Conservation (phyloP, 2,329 filamentous ascomycete species). For the Fusarium sp. region DNA sequence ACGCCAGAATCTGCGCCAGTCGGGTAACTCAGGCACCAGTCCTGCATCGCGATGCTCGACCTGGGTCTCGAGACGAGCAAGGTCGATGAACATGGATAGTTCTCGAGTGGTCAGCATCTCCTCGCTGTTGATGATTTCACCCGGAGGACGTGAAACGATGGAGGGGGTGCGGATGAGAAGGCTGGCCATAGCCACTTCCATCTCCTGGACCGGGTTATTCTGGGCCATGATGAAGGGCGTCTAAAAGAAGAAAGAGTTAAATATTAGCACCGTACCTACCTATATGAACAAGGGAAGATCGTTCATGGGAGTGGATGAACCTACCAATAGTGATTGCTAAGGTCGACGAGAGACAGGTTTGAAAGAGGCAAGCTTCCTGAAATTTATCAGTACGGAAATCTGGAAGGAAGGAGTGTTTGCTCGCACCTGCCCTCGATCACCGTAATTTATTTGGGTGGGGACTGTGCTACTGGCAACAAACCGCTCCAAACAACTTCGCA, state of each 20-base stretch:
- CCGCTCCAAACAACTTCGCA: not conserved
- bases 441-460: not conserved
- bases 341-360: not conserved
- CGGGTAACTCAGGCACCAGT: not conserved
- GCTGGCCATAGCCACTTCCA: not conserved
- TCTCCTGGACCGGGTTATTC: not conserved
- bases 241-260: not conserved
- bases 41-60: not conserved
- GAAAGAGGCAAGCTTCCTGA: not conserved
- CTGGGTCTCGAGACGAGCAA: not conserved
- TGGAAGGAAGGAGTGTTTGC: not conserved
- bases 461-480: not conserved
- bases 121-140: not conserved
- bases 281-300: not conserved
- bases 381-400: not conserved
- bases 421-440: not conserved
- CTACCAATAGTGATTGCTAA: not conserved
- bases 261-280: not conserved
- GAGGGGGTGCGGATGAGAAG: not conserved
- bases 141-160: not conserved
- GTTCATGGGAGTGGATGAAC: not conserved
- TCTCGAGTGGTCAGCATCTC: not conserved
- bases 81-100: not conserved
- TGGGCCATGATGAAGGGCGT: not conserved
- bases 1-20: constrained; percentile 4